Base-by-base conservation (phyloP, 164 flowering plant species). In the Dillenia turbinata region DNA sequence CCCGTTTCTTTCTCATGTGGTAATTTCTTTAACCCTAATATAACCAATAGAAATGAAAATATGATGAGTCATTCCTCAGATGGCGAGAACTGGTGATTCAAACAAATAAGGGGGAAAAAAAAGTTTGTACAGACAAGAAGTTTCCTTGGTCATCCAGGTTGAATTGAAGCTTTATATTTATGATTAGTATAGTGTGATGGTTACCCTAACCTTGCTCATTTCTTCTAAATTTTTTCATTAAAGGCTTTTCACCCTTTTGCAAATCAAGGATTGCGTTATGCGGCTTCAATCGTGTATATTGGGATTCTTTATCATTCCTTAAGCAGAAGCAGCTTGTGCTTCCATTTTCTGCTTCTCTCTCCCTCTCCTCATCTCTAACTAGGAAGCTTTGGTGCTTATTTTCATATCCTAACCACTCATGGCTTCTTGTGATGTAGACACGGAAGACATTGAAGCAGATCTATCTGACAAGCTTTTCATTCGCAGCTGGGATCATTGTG, bases 1-100 rank as follows among this genome's bases (percentile, higher is more conserved):
- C 69, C 97, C 97, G 19, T 93, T 93, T 81, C 81, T 88, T 40
- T 83, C 89, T 55, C 72, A 66, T 66, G 69, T 90, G 96, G 98
- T 93, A 66, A 82, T 73, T 67, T 45, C 61, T 40, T 19, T 19
- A 19, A 19, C 22, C 22, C 22, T 19, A 19, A 19, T 19, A 19
- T 19, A 19, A 19, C 22, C 22, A 19, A 19, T 19, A 19, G 22
- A 19, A 19, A 19, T 19, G 22, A 19, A 19, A 19, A 19, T 19
- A 19, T 19, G 22, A 19, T 19, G 22, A 19, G 1, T 19, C 22
- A 19, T 19, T 19, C 22, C 22, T 19, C 22, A 19, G 22, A 19
- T 19, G 22, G 22, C n/a, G n/a, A n/a, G n/a, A n/a, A n/a, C n/a
- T 19, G 22, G 22, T 19, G 22, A 19, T 1, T 19, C 22, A 19